These are phyloP conservation scores for Paxillus rubicundulus DNA, from an alignment of 768 basidiomycete genomes.

Conservation along the genomic window DNA sequence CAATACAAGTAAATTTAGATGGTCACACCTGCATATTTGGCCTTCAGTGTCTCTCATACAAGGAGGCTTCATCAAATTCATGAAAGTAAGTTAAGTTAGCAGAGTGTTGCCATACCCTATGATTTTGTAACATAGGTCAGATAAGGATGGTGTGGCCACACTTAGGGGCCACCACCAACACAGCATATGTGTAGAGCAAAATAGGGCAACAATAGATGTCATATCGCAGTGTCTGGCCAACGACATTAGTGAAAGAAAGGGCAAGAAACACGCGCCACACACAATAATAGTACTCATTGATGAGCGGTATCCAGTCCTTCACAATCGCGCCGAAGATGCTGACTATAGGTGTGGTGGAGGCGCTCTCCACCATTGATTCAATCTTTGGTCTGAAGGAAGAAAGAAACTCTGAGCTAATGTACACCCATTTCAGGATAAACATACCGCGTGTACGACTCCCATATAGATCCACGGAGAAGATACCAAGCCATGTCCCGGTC, in stretches of 20 bases:
- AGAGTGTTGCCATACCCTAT: not conserved
- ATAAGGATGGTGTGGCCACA: not conserved
- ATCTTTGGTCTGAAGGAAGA: slow-evolving; percentile 65
- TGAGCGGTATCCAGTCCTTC: slow-evolving; percentile 85
- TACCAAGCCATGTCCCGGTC: slow-evolving; percentile 86
- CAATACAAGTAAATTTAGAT: slow-evolving; percentile 63
- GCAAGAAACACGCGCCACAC: slow-evolving; percentile 26
- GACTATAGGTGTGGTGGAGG: slow-evolving; percentile 58
- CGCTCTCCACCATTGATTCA: slow-evolving; percentile 55
- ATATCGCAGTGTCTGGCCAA: slow-evolving; percentile 44
- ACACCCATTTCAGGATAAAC: slow-evolving; percentile 14
- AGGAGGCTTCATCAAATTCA: not conserved
- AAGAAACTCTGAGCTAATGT: not conserved
- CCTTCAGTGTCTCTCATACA: too few relatives aligned
- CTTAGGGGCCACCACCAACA: not conserved
- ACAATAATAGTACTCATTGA: slow-evolving; percentile 93
- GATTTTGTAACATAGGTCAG: not conserved
- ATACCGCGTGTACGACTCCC: slow-evolving; percentile 75
- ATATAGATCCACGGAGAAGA: slow-evolving; percentile 81
- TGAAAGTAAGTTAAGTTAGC: too few relatives aligned
- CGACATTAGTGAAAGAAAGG: slow-evolving; percentile 1
- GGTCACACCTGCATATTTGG: slow-evolving; percentile 37
- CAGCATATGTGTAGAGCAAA: slow-evolving; percentile 12
- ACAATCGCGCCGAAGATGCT: slow-evolving; percentile 68
- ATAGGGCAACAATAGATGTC: slow-evolving; percentile 16